Conservation (phyloP, 257 asterid genomes). For the Salvia miltiorrhiza region DNA sequence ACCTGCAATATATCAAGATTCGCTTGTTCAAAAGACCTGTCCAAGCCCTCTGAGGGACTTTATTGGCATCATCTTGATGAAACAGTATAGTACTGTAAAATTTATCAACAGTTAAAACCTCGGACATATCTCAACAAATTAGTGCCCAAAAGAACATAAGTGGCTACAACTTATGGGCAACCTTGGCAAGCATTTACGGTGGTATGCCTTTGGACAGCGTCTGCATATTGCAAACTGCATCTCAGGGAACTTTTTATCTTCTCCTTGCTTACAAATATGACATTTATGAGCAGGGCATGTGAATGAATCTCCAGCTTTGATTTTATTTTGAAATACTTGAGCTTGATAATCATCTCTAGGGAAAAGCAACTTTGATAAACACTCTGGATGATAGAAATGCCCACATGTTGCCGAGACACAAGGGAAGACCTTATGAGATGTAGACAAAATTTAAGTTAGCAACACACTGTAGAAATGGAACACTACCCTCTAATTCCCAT, state of each 20-base stretch:
- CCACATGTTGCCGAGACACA: conserved; percentile 80
- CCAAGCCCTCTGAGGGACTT: conserved; percentile 59
- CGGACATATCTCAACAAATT: conserved; percentile 12
- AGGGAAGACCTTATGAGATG: conserved; percentile 55
- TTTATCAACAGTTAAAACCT: conserved; percentile 14
- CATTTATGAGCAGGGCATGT: conserved; percentile 75
- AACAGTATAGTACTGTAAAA: conserved; percentile 45
- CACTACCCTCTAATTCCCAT: neutral
- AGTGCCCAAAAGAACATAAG: conserved; percentile 6
- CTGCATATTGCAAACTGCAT: conserved; percentile 71
- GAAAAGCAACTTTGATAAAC: conserved; percentile 46
- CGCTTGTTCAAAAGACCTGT: conserved; percentile 49
- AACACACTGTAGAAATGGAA: neutral
- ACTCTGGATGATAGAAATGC: conserved; percentile 68
- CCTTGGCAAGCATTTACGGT: conserved; percentile 78
- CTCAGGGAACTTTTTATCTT: conserved; percentile 43
- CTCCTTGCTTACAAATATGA: conserved; percentile 48
- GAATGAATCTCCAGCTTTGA: conserved; percentile 62
- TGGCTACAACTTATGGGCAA: conserved; percentile 22
- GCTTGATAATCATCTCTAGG: conserved; percentile 42
- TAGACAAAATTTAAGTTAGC: conserved; percentile 15
- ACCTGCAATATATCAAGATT: conserved; percentile 73
- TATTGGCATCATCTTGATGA: conserved; percentile 28
- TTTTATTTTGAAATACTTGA: conserved; percentile 36
- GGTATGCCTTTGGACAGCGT: conserved; percentile 76